Conservation (phyloP, 768 basidiomycete genomes). For the Macrolepiota albuminosa region DNA sequence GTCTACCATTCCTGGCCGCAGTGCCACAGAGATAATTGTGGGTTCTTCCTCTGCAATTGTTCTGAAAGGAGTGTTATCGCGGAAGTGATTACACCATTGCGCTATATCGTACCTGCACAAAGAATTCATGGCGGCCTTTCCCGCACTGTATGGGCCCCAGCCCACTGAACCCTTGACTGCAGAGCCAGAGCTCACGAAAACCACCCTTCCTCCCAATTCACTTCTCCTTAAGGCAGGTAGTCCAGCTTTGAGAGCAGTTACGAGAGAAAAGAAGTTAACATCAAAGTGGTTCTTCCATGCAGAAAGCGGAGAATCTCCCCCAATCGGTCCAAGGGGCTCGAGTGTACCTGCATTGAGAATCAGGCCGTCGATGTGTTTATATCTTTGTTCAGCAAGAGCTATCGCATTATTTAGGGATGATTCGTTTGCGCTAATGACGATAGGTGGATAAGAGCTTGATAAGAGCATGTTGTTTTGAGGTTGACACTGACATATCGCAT, state of each 20-base stretch:
- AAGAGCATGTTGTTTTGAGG: constrained; percentile 5
- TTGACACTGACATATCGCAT: constrained; percentile 70
- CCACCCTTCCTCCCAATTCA: constrained; percentile 53
- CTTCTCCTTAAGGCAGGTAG: constrained; percentile 68
- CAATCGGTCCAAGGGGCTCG: constrained; percentile 62
- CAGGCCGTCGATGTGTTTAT: constrained; percentile 67
- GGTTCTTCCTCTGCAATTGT: constrained; percentile 84
- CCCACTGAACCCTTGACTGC: constrained; percentile 60
- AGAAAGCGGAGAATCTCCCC: constrained; percentile 43
- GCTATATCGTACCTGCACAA: constrained; percentile 54
- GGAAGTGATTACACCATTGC: background rate
- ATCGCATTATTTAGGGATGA: constrained; percentile 54
- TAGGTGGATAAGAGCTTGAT: constrained; percentile 1
- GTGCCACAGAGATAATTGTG: constrained; percentile 64
- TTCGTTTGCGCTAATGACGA: constrained; percentile 50
- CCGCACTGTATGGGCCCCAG: constrained; percentile 81
- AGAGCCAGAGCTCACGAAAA: constrained; percentile 86
- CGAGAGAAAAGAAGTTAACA: constrained; percentile 83
- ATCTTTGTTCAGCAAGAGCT: constrained; percentile 42
- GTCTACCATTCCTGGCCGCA: constrained; percentile 87
- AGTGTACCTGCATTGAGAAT: constrained; percentile 83
- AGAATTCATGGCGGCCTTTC: constrained; percentile 89
- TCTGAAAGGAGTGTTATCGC: constrained; percentile 30
- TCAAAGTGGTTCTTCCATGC: constrained; percentile 75
- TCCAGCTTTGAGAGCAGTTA: constrained; percentile 61